Evolutionary conservation across 129 eudicot genomes (phyloP).

Genomic region (Helichrysum umbraculigerum): DNA sequence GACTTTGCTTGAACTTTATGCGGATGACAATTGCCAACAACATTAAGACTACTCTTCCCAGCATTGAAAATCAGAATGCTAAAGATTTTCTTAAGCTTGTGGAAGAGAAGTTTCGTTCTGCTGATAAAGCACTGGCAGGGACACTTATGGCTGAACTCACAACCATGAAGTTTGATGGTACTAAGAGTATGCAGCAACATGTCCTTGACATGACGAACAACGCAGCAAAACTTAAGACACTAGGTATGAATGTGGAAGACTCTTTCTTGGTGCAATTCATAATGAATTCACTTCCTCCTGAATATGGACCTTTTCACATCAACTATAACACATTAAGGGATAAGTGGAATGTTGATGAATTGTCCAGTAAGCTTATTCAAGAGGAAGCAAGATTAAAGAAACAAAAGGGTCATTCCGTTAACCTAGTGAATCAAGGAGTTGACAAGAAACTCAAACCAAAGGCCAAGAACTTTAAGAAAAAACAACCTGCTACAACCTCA

Average conservation of each 20-base stretch:
- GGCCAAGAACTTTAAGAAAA: too few relatives aligned
- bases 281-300: background rate
- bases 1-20: background rate
- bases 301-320: slow-evolving; percentile 3
- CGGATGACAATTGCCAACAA: background rate
- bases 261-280: slow-evolving; percentile 6
- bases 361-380: background rate
- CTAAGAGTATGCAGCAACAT: background rate
- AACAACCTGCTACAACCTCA: too few relatives aligned
- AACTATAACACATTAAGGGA: slow-evolving; percentile 1
- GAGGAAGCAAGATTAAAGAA: background rate
- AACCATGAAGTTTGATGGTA: background rate
- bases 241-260: background rate
- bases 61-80: too few relatives aligned
- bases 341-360: background rate
- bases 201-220: background rate
- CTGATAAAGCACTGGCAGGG: too few relatives aligned
- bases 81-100: too few relatives aligned
- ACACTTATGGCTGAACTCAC: background rate
- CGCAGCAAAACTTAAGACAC: background rate
- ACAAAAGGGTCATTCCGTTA: background rate
- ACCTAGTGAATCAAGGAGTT: background rate
- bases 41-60: background rate
- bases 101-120: too few relatives aligned
- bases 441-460: too few relatives aligned